Base-by-base conservation (phyloP, 768 basidiomycete genomes). In the Agaricus subrufescens region DNA sequence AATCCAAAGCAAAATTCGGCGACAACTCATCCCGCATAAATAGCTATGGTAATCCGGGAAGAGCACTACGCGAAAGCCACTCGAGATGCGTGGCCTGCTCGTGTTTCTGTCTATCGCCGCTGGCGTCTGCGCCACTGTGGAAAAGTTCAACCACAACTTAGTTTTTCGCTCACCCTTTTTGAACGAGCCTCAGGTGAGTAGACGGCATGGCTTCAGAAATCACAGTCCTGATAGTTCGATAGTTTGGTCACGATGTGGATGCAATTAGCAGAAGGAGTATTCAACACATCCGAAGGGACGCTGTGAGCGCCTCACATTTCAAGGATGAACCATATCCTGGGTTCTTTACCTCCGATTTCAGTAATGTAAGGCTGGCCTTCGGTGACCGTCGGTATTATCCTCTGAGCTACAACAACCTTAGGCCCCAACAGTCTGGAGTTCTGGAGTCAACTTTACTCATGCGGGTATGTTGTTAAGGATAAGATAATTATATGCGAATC, bases 391-490 rank as follows among this genome's bases (percentile, higher is more conserved):
- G 44, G 19, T 42, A n/a, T 46, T 29, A 25, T 9, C 19, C 6
- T 38, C 29, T 43, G 27, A 46, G 12, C 7, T 25, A 3, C 43
- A 29, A 52, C 26, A 26, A 49, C 52, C 39, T 29, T n/a, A 46
- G 31, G 37, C 27, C 45, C 73, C 73, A 1, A 75, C 75, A 58
- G 65, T 81, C 25, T 78, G 77, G 74, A 74, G 64, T 19, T 75
- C 76, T 23, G 79, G 78, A 8, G 60, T 80, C 46, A 77, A 78
- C 51, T 79, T 80, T 59, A 79, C 77, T 8, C 78, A 79, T 59
- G 67, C 73, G 44, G 75, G 76, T 75, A 52, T 57, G 68, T 48
- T 11, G 14, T 27, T 37, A 34, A 15, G 5, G 12, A 15, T 37
- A n/a, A 39, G 14, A 30, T 5, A 38, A 29, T 11, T 14, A 23